Base-by-base conservation (phyloP, 495 filamentous ascomycete species). In the Podospora pseudoanserina region DNA sequence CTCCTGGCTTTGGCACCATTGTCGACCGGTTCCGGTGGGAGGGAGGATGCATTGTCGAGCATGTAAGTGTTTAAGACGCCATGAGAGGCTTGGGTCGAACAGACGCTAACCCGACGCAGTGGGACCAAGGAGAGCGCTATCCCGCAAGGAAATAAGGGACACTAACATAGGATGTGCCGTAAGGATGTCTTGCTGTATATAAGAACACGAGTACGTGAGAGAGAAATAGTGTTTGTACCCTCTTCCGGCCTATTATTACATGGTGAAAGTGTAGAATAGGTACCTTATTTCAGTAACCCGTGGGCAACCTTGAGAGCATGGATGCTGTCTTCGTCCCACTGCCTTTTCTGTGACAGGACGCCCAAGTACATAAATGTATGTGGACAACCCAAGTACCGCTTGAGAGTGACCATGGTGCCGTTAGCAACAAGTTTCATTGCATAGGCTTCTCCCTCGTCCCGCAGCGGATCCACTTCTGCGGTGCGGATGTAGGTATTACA, bases 371-470 rank as follows among this genome's bases (percentile, higher is more conserved):
- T 81, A 66, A 86, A 85, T 0, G 80, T 82, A 69, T 86, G 84
- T 0, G 83, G 82, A 30, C 80, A 75, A 0, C 84, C 82, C 7
- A 73, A 58, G 60, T 84, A 86, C 27, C 83, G 66, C 66, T 81
- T 83, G 7, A 82, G 66, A 2, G 79, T 80, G 18, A 85, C 82
- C 71, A 80, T 78, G 63, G 75, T 80, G 9, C 84, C 84, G 1
- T 75, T 79, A 53, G 81, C 78, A 28, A 84, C 67, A 19, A 86
- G 72, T 65, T 81, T 82, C 67, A 71, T 66, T 1, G 77, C 83
- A 68, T 86, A 86, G 0, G 81, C 81, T 72, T 85, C 83, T 0
- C 83, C 84, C 71, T 86, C 84, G 70, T 86, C 84, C 1, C 84
- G 70, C 63, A 86, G 65, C 0, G 83, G 80, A 65, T 86, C 84